Base-by-base conservation (phyloP, 106 monocot species). In the Allium sativum region DNA sequence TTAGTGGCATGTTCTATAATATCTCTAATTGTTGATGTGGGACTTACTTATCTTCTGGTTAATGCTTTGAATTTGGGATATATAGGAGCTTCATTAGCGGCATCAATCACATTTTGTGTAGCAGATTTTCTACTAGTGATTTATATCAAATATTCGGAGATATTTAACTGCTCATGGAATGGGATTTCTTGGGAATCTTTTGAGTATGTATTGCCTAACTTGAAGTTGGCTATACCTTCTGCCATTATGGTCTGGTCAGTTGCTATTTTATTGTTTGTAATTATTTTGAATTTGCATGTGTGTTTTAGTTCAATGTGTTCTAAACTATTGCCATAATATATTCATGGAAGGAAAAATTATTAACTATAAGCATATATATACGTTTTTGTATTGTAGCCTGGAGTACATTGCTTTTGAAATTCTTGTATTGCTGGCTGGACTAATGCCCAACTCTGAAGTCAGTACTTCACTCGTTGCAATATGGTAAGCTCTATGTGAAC, bases 231-330 rank as follows among this genome's bases (percentile, higher is more conserved):
- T 45, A n/a, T 78, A 13, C 93, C 93, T 18, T 88, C 93, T 5
- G 88, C 93, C n/a, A 42, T 93, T 8, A 93, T 93, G 93, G 84
- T 93, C 48, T 93, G 88, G 88, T 93, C 52, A 68, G 85, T 64
- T 21, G 5, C 11, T 12, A 6, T 50, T 50, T 50, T 12, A 50
- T 11, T 15, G 15, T 31, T 31, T 31, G 4, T 31, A 31, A 31
- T 31, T 31, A 31, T 5, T 31, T 31, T 0, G 31, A 31, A 31
- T 31, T 31, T 31, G 31, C 31, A 31, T 31, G 31, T 31, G 31
- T 31, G 31, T 31, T 3, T 31, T 31, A 31, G 31, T 31, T 3
- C 2, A 5, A 31, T 31, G 31, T 31, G 48, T 50, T 11, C 8
- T 50, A 50, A 50, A 3, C 11, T 50, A 15, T 50, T 12, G 15